Percentiles rank a stretch among this genome's conserved stretches.
phyloP scores from a whole-genome alignment of 2,329 filamentous ascomycete species.

The Uncinocarpus reesii region DNA sequence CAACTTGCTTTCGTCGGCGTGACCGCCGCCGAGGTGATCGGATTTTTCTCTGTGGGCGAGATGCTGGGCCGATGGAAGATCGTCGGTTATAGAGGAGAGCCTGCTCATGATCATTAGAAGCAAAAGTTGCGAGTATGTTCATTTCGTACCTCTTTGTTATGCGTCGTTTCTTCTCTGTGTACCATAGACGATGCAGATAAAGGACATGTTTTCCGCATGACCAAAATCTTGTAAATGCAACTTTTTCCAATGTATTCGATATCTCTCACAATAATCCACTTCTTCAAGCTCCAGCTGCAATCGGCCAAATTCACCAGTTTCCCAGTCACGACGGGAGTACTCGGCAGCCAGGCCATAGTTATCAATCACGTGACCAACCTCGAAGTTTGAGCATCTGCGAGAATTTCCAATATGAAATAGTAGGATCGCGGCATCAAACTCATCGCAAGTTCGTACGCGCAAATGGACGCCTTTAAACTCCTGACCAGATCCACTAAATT shows the following conservation, averaged over 20 bases:
- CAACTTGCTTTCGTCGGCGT: conserved; percentile 67
- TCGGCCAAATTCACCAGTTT: no score
- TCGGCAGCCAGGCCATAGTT: no score
- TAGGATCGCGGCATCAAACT: no score
- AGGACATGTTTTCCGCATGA: conserved; percentile 21
- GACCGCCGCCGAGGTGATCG: conserved; percentile 72
- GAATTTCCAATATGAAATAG: no score
- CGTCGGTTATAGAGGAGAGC: conserved; percentile 75
- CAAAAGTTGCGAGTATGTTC: background rate
- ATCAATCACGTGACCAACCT: no score
- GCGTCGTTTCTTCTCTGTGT: conserved; percentile 30
- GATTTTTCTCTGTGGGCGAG: conserved; percentile 96
- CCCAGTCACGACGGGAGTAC: no score
- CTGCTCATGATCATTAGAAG: conserved; percentile 34
- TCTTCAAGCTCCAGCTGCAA: no score
- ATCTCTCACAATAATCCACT: background rate
- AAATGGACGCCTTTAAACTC: conserved; percentile 39
- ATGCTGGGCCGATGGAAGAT: conserved; percentile 94
- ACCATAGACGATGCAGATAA: conserved; percentile 41
- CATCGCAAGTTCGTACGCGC: no score
- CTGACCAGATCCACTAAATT: conserved; percentile 38
- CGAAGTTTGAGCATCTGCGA: no score
- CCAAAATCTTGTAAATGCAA: background rate
- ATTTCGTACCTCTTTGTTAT: conserved; percentile 19
- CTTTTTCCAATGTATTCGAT: no score